phyloP scores from a whole-genome alignment of 306 rosid species.

The Herpetospermum pedunculosum region DNA sequence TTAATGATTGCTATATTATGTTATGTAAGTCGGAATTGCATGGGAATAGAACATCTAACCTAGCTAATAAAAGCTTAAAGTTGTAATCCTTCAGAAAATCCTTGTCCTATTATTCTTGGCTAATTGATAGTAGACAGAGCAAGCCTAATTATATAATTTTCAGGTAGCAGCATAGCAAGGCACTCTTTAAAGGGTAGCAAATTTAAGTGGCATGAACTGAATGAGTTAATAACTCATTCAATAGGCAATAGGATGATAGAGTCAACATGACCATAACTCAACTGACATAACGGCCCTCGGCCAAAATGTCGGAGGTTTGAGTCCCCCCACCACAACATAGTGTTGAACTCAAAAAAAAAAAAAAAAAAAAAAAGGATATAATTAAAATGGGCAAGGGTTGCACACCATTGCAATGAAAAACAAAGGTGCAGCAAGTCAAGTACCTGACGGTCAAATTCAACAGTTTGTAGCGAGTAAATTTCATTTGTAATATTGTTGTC shows the following conservation, averaged over 20 bases:
- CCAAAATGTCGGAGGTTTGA: no score
- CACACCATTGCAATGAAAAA: not conserved
- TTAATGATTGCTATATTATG: conserved; percentile 8
- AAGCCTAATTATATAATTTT: not conserved
- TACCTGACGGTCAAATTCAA: conserved; percentile 92
- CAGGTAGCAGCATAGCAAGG: not conserved
- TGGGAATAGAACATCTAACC: not conserved
- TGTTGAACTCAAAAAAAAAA: no score
- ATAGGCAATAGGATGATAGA: not conserved
- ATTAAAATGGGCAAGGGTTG: not conserved
- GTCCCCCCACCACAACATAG: no score
- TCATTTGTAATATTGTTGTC: conserved; percentile 58
- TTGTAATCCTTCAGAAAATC: not conserved
- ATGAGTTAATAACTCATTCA: not conserved
- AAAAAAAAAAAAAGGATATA: no score
- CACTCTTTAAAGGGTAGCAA: not conserved
- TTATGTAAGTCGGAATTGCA: not conserved
- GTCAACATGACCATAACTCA: no score
- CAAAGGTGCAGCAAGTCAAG: not conserved
- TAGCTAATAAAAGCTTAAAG: not conserved
- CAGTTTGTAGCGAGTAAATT: conserved; percentile 65
- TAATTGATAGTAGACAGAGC: not conserved
- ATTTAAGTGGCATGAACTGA: not conserved
- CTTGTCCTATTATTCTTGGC: not conserved
- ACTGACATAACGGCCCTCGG: no score